Evolutionary conservation across 768 basidiomycete species (phyloP).

Genomic region (Suillus ampliporus): DNA sequence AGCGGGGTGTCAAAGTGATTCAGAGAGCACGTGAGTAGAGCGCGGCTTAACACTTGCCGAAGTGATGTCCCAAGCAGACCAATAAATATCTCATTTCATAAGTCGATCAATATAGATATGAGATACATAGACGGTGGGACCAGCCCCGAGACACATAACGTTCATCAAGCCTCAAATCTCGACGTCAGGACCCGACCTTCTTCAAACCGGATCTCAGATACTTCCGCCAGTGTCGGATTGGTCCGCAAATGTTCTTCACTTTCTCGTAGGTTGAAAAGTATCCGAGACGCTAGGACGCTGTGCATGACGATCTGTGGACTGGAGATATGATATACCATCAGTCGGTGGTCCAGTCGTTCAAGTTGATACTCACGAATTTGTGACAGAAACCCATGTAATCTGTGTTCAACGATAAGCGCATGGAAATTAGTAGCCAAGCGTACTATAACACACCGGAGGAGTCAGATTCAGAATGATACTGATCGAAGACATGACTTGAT

Average conservation of each 20-base stretch:
- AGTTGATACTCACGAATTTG: not conserved
- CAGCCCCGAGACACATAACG: not conserved
- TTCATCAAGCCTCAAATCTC: not conserved
- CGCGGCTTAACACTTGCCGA: too few species aligned
- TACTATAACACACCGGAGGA: not conserved
- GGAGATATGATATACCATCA: not conserved
- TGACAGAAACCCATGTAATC: not conserved
- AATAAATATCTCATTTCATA: too few species aligned
- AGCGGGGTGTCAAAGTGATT: too few species aligned
- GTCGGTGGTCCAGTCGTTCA: not conserved
- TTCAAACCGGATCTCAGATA: not conserved
- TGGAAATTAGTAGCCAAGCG: not conserved
- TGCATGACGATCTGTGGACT: slow-evolving; percentile 5
- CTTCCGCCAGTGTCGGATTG: not conserved
- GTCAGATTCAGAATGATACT: not conserved
- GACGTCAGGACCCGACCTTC: not conserved
- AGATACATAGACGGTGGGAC: not conserved
- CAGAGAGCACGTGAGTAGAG: too few species aligned
- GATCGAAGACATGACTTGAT: not conserved
- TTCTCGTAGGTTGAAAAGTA: slow-evolving; percentile 5
- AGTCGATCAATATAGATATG: not conserved
- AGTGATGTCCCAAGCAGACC: too few species aligned
- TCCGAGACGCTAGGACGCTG: too few species aligned
- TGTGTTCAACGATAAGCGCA: not conserved
- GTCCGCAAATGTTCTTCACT: not conserved